Base-by-base conservation (phyloP, 2,329 filamentous ascomycete genomes). In the Colletotrichum camelliae region DNA sequence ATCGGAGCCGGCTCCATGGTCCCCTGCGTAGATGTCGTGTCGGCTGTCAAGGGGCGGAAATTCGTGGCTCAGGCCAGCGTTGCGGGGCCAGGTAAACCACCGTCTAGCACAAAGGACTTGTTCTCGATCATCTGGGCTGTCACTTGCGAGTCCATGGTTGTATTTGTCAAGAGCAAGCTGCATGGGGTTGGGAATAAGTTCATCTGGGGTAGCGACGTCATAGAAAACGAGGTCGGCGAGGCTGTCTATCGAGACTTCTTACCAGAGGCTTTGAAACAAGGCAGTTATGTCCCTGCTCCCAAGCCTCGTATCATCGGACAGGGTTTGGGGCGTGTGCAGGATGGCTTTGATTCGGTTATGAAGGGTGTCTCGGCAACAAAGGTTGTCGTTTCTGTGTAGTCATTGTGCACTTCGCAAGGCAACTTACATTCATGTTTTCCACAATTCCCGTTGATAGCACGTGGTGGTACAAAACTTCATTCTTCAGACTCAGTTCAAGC, bases 131-230 rank as follows among this genome's bases (percentile, higher is more conserved):
- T 75, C 0, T 75, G 55, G 67, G 43, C 69, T 7, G 13, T 75
- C 13, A 31, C 39, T 7, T 55, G 35, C 2, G 67, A 72, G 39
- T 72, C 24, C 3, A 8, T 35, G 2, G 7, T 58, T 8, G 67
- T 35, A 1, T 52, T 39, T 10, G 79, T 83, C 9, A 60, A 74
- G 3, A 76, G 80, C 10, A 79, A 82, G 8, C 79, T 82, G 4
- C 80, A 77, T 0, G 84, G 81, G 55, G 81, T 86, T 12, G 81
- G 80, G 62, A 78, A 78, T 2, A 83, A 83, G 16, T 85, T 78
- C 71, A 81, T 84, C 48, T 81, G 85, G 77, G 80, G 78, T 10
- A 73, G 69, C 18, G 61, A 67, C 12, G 15, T 75, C 4, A 64
- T 68, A 15, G 78, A 80, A 12, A 80, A 77, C 27, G 78, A 81